A percentile compares a stretch with the other conserved stretches of the same genome.
Conservation (phyloP, 768 basidiomycete species). For the Infundibulicybe gibba region DNA sequence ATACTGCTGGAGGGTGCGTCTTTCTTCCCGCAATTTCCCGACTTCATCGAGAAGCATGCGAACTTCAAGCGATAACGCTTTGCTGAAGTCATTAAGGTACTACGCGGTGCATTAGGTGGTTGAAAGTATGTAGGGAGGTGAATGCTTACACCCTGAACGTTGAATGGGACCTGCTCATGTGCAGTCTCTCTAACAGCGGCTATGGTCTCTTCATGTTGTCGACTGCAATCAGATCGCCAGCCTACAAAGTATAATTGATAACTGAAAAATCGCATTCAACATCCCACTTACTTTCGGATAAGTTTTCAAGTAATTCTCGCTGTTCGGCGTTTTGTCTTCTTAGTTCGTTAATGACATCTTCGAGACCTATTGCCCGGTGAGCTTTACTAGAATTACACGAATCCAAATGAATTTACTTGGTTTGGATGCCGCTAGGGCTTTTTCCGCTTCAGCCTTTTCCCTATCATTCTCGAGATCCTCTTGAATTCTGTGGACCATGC, state of each 20-base stretch:
- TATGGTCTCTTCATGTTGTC: constrained; percentile 67
- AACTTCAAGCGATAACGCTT: constrained; percentile 78
- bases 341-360: constrained; percentile 58
- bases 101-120: constrained; percentile 19
- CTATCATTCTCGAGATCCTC: constrained; percentile 53
- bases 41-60: constrained; percentile 82
- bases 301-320: constrained; percentile 45
- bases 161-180: constrained; percentile 75
- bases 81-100: constrained; percentile 89
- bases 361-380: constrained; percentile 37
- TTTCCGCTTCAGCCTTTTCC: constrained; percentile 47
- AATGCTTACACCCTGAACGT: constrained; percentile 72
- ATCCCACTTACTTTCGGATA: constrained; percentile 53
- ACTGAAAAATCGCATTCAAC: background rate
- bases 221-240: constrained; percentile 63
- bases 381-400: constrained; percentile 3
- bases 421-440: constrained; percentile 46
- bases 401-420: constrained; percentile 43
- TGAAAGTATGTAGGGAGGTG: background rate
- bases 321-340: constrained; percentile 57
- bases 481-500: constrained; percentile 58
- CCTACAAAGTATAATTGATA: constrained; percentile 30
- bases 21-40: constrained; percentile 77
- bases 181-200: constrained; percentile 68
- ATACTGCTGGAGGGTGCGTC: constrained; percentile 76